Conservation (phyloP, 139 green algal genomes). For the Tetradesmus lagerheimii region DNA sequence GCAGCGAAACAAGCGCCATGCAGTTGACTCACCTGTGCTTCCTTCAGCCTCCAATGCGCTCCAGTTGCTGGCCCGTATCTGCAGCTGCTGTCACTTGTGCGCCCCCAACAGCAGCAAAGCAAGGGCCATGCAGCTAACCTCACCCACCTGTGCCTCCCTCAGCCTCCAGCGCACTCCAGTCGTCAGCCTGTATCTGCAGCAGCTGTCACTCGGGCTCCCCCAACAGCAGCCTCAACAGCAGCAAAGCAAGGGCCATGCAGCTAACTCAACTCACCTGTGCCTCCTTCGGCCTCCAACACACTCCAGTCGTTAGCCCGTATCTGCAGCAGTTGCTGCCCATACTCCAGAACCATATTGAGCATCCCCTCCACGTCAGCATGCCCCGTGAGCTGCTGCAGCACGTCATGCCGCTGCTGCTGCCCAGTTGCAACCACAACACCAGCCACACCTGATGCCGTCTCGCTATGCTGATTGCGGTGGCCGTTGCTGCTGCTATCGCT, state of each 20-base stretch:
- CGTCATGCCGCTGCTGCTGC: slow-evolving; percentile 16
- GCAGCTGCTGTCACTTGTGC: too few species aligned
- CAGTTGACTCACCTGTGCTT: slow-evolving; percentile 10
- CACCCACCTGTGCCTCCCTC: slow-evolving; percentile 36
- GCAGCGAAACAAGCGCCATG: too few species aligned
- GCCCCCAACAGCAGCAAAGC: too few species aligned
- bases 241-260: too few species aligned
- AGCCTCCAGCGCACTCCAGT: slow-evolving; percentile 47
- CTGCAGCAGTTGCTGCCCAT: slow-evolving; percentile 61
- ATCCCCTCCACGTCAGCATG: not conserved
- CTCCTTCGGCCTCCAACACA: slow-evolving; percentile 26
- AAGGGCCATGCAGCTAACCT: too few species aligned
- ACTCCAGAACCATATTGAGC: slow-evolving; percentile 61
- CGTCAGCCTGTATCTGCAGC: slow-evolving; percentile 60
- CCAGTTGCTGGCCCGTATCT: too few species aligned
- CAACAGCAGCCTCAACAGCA: slow-evolving; percentile 53
- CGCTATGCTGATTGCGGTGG: not conserved
- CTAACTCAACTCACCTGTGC: slow-evolving; percentile 12
- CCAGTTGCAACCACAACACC: not conserved
- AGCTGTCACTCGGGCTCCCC: slow-evolving; percentile 58
- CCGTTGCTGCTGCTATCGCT: not conserved
- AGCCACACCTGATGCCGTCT: too few species aligned
- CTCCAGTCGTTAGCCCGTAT: slow-evolving; percentile 57
- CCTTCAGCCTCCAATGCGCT: slow-evolving; percentile 26
- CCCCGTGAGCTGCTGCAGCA: slow-evolving; percentile 29